phyloP scores from a whole-genome alignment of 2,329 filamentous ascomycete genomes.

The Tolypocladium guangdongense region DNA sequence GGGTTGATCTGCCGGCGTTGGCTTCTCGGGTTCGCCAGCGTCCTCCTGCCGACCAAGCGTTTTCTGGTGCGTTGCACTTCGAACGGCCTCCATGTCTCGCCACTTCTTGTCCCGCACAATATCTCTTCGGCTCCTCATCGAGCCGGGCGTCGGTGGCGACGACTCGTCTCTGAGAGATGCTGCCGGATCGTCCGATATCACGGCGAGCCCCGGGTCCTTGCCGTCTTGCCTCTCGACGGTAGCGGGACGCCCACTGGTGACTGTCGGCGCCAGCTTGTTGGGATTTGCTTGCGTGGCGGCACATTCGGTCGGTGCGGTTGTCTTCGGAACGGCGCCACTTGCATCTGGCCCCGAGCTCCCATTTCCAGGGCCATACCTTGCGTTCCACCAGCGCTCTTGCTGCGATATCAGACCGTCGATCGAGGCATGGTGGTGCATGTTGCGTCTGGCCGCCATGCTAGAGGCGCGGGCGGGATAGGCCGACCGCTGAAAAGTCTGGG shows the following conservation, averaged over 20 bases:
- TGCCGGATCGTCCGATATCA: slow-evolving; percentile 11
- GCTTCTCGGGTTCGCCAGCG: background rate
- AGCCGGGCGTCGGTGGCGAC: slow-evolving; percentile 8
- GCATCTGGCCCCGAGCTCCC: background rate
- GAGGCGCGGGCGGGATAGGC: slow-evolving; percentile 14
- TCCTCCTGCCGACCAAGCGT: background rate
- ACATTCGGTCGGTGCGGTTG: background rate
- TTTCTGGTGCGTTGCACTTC: slow-evolving; percentile 12
- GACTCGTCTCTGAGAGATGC: slow-evolving; percentile 5
- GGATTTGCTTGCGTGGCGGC: background rate
- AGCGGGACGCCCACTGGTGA: background rate
- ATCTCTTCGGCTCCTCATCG: slow-evolving; percentile 22
- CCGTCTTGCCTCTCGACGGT: background rate
- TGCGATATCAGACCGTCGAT: slow-evolving; percentile 12
- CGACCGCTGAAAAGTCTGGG: slow-evolving; percentile 5
- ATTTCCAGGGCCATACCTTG: background rate
- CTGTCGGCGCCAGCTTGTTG: background rate
- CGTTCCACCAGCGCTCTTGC: background rate
- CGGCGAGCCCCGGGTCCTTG: background rate
- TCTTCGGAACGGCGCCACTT: background rate
- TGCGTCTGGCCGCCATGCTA: slow-evolving; percentile 12
- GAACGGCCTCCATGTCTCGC: slow-evolving; percentile 26
- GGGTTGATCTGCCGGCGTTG: background rate
- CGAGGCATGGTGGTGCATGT: slow-evolving; percentile 5
- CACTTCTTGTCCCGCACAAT: slow-evolving; percentile 28